A percentile compares a stretch with the other conserved stretches of the same genome.
These are phyloP conservation scores for Lactarius deliciosus DNA, from an alignment of 768 basidiomycete genomes.

Conservation along the genomic window DNA sequence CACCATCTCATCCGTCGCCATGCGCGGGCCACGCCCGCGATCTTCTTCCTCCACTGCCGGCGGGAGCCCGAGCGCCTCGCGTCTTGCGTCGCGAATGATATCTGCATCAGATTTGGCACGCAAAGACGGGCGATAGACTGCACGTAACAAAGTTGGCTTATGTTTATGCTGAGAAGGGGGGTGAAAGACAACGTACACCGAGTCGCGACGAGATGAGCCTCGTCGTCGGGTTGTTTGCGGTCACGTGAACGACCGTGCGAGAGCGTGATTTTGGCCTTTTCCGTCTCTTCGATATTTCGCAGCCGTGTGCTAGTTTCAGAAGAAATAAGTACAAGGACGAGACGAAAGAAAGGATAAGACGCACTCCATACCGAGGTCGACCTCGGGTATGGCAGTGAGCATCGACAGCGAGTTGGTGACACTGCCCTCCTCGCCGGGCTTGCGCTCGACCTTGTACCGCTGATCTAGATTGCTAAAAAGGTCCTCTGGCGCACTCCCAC, in stretches of 20 bases:
- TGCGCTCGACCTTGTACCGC: conserved; percentile 56
- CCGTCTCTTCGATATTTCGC: conserved; percentile 96
- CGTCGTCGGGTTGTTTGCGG: conserved; percentile 54
- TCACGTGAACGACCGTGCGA: conserved; percentile 68
- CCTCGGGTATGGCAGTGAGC: conserved; percentile 97
- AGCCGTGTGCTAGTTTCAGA: conserved; percentile 65
- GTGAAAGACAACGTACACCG: conserved; percentile 61
- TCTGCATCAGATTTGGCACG: conserved; percentile 85
- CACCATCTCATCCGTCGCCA: conserved; percentile 90
- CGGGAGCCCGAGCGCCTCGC: conserved; percentile 80
- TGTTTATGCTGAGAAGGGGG: conserved; percentile 16
- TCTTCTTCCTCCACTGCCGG: conserved; percentile 48
- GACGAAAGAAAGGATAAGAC: conserved; percentile 36
- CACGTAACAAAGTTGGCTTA: background rate
- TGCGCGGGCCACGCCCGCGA: conserved; percentile 53
- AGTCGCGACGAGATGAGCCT: conserved; percentile 81
- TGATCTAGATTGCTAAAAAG: conserved; percentile 75
- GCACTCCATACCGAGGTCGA: conserved; percentile 98
- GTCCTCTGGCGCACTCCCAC: conserved; percentile 55
- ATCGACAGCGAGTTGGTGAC: conserved; percentile 92
- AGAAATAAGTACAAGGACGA: no score
- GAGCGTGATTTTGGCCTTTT: conserved; percentile 89
- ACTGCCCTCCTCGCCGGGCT: conserved; percentile 77
- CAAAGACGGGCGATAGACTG: conserved; percentile 84
- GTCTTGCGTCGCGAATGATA: conserved; percentile 82